A percentile compares a stretch with the other conserved stretches of the same genome.
phyloP scores from a whole-genome alignment of 2,329 filamentous ascomycete species.

The Neonectria neomacrospora region DNA sequence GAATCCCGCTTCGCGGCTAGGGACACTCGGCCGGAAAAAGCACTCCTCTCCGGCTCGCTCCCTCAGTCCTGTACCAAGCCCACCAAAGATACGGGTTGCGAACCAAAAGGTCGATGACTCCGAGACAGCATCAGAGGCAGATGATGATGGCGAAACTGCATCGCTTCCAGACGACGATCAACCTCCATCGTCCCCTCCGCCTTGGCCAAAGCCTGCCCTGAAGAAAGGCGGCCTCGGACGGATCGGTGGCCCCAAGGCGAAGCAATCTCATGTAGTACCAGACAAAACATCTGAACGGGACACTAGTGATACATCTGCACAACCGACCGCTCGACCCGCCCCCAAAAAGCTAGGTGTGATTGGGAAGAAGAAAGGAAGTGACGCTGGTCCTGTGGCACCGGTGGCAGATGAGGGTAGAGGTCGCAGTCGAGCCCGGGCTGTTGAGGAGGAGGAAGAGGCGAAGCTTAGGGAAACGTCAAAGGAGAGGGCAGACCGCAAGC shows the following conservation, averaged over 20 bases:
- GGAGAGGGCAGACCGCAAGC: slow-evolving; percentile 60
- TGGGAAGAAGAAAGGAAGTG: slow-evolving; percentile 44
- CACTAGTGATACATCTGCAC: slow-evolving; percentile 10
- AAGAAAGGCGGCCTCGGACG: slow-evolving; percentile 51
- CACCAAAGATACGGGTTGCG: slow-evolving; percentile 11
- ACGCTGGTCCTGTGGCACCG: slow-evolving; percentile 12
- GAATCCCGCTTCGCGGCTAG: slow-evolving; percentile 45
- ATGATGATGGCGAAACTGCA: slow-evolving; percentile 46
- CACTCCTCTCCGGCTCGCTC: slow-evolving; percentile 43
- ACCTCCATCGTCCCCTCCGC: slow-evolving; percentile 30
- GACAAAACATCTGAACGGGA: slow-evolving; percentile 21
- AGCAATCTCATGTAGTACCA: slow-evolving; percentile 29
- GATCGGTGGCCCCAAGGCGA: slow-evolving; percentile 52
- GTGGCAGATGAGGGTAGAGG: slow-evolving; percentile 34
- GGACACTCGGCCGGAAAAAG: slow-evolving; percentile 51
- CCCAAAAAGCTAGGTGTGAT: slow-evolving; percentile 50
- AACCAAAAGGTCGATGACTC: slow-evolving; percentile 43
- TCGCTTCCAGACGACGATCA: slow-evolving; percentile 34
- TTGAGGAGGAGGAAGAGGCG: slow-evolving; percentile 42
- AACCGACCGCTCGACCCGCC: slow-evolving; percentile 21
- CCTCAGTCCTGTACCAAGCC: slow-evolving; percentile 25
- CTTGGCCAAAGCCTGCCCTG: slow-evolving; percentile 38
- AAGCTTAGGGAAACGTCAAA: slow-evolving; percentile 55
- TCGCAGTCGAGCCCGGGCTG: slow-evolving; percentile 31
- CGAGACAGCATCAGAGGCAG: slow-evolving; percentile 59